A percentile compares a stretch with the other conserved stretches of the same genome.
These are phyloP conservation scores for Xerocomellus amylosporus DNA, from an alignment of 768 basidiomycete species.

Conservation along the genomic window DNA sequence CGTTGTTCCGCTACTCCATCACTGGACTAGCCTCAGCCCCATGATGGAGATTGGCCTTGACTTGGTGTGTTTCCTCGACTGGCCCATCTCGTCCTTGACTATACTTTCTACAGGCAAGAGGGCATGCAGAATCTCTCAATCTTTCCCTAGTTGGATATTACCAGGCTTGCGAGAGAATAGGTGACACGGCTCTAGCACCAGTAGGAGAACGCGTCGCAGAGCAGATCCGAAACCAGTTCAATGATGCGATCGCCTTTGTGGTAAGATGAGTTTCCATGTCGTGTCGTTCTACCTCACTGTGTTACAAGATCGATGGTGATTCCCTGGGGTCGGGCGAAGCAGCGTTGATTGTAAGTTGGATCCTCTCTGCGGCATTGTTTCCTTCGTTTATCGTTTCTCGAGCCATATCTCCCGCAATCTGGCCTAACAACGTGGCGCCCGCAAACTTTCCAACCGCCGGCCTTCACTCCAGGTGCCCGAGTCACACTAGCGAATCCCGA, in stretches of 20 bases:
- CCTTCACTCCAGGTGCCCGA: slow-evolving; percentile 46
- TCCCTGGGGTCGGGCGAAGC: slow-evolving; percentile 49
- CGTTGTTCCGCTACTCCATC: slow-evolving; percentile 74
- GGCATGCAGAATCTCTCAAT: slow-evolving; percentile 53
- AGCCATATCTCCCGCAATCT: slow-evolving; percentile 52
- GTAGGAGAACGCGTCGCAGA: slow-evolving; percentile 63
- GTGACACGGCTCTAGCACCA: slow-evolving; percentile 58
- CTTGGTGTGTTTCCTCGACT: slow-evolving; percentile 45
- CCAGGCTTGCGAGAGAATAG: slow-evolving; percentile 64
- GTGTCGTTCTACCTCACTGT: slow-evolving; percentile 7
- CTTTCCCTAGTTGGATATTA: slow-evolving; percentile 70
- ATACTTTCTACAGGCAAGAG: slow-evolving; percentile 45
- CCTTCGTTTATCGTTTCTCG: slow-evolving; percentile 4
- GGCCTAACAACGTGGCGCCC: slow-evolving; percentile 48
- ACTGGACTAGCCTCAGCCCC: slow-evolving; percentile 80
- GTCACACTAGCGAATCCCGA: slow-evolving; percentile 48
- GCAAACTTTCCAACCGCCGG: slow-evolving; percentile 32
- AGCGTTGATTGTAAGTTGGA: slow-evolving; percentile 55
- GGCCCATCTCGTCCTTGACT: background rate
- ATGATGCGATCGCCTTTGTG: slow-evolving; percentile 65
- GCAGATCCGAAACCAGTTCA: slow-evolving; percentile 52
- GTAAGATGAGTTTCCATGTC: slow-evolving; percentile 37
- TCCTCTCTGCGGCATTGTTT: background rate
- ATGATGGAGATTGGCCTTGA: slow-evolving; percentile 87
- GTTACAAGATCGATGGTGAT: slow-evolving; percentile 56